Conservation (phyloP, 108 stramenopile species). For the Stephanodiscus triporus region DNA sequence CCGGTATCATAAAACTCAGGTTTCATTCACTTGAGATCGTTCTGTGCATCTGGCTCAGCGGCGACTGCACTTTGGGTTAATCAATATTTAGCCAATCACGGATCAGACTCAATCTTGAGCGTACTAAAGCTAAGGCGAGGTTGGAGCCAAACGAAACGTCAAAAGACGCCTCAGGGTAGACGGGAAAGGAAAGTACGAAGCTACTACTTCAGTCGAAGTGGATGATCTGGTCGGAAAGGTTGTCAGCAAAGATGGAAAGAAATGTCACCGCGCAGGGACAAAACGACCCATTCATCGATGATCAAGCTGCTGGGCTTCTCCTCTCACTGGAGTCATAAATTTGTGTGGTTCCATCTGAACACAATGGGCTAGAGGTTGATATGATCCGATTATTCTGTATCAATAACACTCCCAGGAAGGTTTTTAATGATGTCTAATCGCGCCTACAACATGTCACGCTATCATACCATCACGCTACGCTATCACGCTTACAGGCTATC, state of each 20-base stretch:
- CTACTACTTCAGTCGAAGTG: slow-evolving; percentile 72
- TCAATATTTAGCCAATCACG: slow-evolving; percentile 66
- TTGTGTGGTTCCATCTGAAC: neutral
- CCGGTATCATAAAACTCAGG: slow-evolving; percentile 66
- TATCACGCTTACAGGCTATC: neutral
- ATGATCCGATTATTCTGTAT: neutral
- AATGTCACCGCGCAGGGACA: neutral
- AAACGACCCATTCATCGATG: slow-evolving; percentile 9
- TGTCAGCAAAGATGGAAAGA: neutral
- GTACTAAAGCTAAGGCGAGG: slow-evolving; percentile 75
- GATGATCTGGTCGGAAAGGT: slow-evolving; percentile 54
- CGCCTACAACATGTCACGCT: too few relatives aligned
- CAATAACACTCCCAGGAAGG: neutral
- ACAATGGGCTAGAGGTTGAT: neutral
- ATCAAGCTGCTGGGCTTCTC: slow-evolving; percentile 19
- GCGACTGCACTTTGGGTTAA: slow-evolving; percentile 84
- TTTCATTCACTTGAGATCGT: slow-evolving; percentile 85
- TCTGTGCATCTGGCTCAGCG: slow-evolving; percentile 61
- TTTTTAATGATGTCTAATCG: too few relatives aligned
- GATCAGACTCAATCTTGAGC: slow-evolving; percentile 59
- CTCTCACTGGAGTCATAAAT: slow-evolving; percentile 8
- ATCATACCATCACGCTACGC: too few relatives aligned
- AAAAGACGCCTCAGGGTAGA: slow-evolving; percentile 82
- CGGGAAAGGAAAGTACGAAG: slow-evolving; percentile 76
- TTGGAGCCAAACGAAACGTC: slow-evolving; percentile 74